Evolutionary conservation across 202 grass and related monocot species (phyloP).

Genomic region (Panicum hallii): DNA sequence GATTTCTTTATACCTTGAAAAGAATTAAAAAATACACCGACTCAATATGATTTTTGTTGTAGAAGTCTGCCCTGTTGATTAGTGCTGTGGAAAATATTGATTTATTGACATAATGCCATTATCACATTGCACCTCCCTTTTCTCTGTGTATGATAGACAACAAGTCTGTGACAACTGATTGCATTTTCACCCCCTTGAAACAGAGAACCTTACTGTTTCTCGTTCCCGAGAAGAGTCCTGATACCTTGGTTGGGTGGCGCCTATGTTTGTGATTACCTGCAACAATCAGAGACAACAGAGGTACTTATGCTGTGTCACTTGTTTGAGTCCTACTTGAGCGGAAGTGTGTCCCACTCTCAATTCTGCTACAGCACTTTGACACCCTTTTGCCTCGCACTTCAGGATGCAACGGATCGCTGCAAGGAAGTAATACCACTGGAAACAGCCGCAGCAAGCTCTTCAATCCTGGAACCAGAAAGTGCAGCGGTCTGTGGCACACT

Average conservation of each 20-base stretch:
- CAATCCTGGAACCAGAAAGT: slow-evolving; percentile 70
- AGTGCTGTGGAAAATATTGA: not conserved
- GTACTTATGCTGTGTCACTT: slow-evolving; percentile 42
- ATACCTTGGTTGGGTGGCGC: slow-evolving; percentile 67
- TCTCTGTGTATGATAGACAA: not conserved
- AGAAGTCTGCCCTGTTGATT: not conserved
- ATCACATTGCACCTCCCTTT: not conserved
- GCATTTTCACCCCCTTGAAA: slow-evolving; percentile 13
- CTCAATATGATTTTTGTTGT: slow-evolving; percentile 3
- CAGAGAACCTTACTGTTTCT: slow-evolving; percentile 68
- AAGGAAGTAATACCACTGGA: slow-evolving; percentile 89
- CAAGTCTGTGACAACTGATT: slow-evolving; percentile 31
- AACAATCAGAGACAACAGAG: slow-evolving; percentile 71
- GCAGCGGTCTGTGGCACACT: slow-evolving; percentile 15
- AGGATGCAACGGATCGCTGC: slow-evolving; percentile 78
- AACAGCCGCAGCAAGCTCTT: slow-evolving; percentile 40
- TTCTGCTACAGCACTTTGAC: slow-evolving; percentile 5
- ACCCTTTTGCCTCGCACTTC: slow-evolving; percentile 2
- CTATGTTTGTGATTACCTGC: slow-evolving; percentile 85
- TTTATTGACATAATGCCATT: not conserved
- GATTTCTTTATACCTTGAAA: slow-evolving; percentile 25
- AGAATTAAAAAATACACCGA: not conserved
- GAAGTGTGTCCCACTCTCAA: not conserved
- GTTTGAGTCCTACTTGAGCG: not conserved
- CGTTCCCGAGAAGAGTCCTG: slow-evolving; percentile 86